A percentile compares a stretch with the other conserved stretches of the same genome.
These are phyloP conservation scores for Trichoderma simmonsii DNA, from an alignment of 2,329 filamentous ascomycete genomes.

Conservation along the genomic window DNA sequence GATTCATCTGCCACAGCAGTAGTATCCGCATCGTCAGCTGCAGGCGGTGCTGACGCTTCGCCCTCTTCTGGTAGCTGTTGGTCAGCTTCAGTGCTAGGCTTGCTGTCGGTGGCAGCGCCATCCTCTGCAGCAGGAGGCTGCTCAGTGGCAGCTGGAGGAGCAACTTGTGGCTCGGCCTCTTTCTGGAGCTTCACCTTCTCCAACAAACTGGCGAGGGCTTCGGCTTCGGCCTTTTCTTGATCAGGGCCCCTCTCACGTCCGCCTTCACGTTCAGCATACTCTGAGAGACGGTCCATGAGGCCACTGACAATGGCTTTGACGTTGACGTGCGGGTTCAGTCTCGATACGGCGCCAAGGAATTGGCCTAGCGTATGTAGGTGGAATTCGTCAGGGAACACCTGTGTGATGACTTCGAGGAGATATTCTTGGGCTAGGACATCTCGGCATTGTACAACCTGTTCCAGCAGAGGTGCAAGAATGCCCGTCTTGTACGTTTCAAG, in stretches of 20 bases:
- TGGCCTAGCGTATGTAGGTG: slow-evolving; percentile 96
- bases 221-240: slow-evolving; percentile 74
- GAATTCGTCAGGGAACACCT: slow-evolving; percentile 98
- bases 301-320: slow-evolving; percentile 98
- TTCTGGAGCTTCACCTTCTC: slow-evolving; percentile 73
- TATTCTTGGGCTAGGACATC: slow-evolving; percentile 98
- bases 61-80: slow-evolving; percentile 25
- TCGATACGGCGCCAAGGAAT: slow-evolving; percentile 86
- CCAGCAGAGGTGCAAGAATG: slow-evolving; percentile 83
- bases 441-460: slow-evolving; percentile 96
- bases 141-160: slow-evolving; percentile 22
- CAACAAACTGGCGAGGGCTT: slow-evolving; percentile 74
- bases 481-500: slow-evolving; percentile 88
- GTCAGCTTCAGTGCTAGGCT: neutral
- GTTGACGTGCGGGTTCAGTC: slow-evolving; percentile 93
- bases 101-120: slow-evolving; percentile 28
- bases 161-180: slow-evolving; percentile 35
- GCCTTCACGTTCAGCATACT: slow-evolving; percentile 88
- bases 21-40: slow-evolving; percentile 22
- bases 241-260: slow-evolving; percentile 68
- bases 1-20: slow-evolving; percentile 33
- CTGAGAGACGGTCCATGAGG: slow-evolving; percentile 91
- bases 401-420: slow-evolving; percentile 94
- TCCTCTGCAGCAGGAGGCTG: slow-evolving; percentile 30
- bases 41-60: slow-evolving; percentile 27